phyloP scores from a whole-genome alignment of 2,329 filamentous ascomycete species.

The Colletotrichum sojae region DNA sequence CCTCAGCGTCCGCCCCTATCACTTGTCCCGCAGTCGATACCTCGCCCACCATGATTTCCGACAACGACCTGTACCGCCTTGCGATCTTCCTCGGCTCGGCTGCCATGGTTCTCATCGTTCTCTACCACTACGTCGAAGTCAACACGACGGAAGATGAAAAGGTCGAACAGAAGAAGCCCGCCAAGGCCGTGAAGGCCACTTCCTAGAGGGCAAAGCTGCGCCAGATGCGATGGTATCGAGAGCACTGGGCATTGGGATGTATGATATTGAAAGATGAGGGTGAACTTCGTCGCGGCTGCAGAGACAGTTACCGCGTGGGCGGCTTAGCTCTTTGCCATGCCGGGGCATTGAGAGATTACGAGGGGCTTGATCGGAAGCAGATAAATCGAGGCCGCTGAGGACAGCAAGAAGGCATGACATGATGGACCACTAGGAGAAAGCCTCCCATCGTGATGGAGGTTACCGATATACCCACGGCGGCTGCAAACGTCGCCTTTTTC shows the following conservation, averaged over 20 bases:
- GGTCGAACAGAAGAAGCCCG: constrained; percentile 47
- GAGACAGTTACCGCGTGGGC: too few species aligned
- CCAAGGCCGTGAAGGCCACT: constrained; percentile 32
- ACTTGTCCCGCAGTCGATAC: constrained; percentile 17
- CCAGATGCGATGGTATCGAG: not conserved
- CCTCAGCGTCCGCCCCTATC: constrained; percentile 40
- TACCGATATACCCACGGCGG: too few species aligned
- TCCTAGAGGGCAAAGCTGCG: constrained; percentile 11
- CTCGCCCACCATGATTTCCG: constrained; percentile 86
- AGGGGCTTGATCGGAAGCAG: too few species aligned
- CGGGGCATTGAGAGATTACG: too few species aligned
- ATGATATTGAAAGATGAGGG: constrained; percentile 1
- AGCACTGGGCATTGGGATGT: not conserved
- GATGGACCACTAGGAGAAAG: too few species aligned
- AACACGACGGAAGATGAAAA: constrained; percentile 72
- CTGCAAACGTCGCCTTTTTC: too few species aligned
- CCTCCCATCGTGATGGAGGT: too few species aligned
- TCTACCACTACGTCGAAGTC: constrained; percentile 97
- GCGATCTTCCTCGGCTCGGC: constrained; percentile 93
- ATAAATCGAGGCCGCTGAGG: too few species aligned
- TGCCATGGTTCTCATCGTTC: constrained; percentile 91
- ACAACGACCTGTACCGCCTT: constrained; percentile 90
- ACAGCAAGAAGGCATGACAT: too few species aligned
- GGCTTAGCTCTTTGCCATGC: too few species aligned
- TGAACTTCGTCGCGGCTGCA: too few species aligned